Evolutionary conservation across 192 early-diverging fungal species (phyloP).

Genomic region (Funneliformis mosseae): DNA sequence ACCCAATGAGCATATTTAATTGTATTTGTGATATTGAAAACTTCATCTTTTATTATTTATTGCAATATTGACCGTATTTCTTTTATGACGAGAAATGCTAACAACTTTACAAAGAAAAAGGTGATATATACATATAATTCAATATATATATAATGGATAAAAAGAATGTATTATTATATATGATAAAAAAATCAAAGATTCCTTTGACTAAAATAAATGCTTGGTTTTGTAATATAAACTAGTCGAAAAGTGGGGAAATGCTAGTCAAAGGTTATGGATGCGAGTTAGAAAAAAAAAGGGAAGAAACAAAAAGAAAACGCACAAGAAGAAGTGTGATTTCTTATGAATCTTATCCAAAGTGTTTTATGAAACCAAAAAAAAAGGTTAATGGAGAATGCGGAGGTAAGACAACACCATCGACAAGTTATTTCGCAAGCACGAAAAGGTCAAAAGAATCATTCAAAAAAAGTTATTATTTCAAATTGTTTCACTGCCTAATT

Average conservation of each 20-base stretch:
- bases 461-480: not conserved
- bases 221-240: not conserved
- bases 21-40: not conserved
- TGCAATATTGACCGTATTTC: not conserved
- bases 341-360: not conserved
- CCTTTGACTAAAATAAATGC: not conserved
- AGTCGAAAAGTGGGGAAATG: not conserved
- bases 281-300: not conserved
- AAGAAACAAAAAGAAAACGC: not conserved
- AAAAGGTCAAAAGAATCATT: not conserved
- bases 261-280: not conserved
- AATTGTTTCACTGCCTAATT: slow-evolving; percentile 12
- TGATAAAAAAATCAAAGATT: not conserved
- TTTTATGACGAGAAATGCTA: not conserved
- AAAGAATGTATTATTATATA: not conserved
- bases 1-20: not conserved
- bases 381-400: not conserved
- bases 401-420: not conserved
- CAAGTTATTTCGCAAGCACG: not conserved
- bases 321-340: not conserved
- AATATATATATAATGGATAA: not conserved
- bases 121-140: not conserved
- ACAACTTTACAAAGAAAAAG: not conserved
- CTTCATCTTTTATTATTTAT: not conserved
- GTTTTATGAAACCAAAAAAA: not conserved